Base-by-base conservation (phyloP, 2,329 filamentous ascomycete species). In the Mycosphaerella arachidis region DNA sequence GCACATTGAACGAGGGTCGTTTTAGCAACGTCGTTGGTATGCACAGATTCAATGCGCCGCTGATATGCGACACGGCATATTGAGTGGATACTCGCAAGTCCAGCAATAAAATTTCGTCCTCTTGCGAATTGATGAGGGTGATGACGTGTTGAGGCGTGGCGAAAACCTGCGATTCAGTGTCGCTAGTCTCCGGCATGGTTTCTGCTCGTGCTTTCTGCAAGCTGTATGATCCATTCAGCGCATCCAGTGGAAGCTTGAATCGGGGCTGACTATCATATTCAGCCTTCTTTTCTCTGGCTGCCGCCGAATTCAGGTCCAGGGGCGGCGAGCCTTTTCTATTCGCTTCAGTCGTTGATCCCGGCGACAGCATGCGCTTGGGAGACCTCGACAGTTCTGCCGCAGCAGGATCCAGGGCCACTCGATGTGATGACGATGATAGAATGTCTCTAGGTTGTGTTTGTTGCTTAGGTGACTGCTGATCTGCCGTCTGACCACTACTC, bases 1-100 rank as follows among this genome's bases (percentile, higher is more conserved):
- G 82, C 12, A 96, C 84, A 67, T 93, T 93, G 75, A 95, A 97
- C 0, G 92, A 95, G 0, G 91, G 87, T 53, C 94, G 83, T 75
- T 97, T 97, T 18, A 99, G 77, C 13, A 99, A 78, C 0, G 93
- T 97, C 0, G 94, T 97, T 0, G 94, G 94, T 62, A 97, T 96
- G 71, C 94, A 97, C 5, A 99, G 79, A 71, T 95, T 97, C 33
- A 99, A 77, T 0, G 93, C 91, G n/a, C 88, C 87, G 53, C 81
- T 78, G 57, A 97, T 89, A 31, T 90, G 86, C 24, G 89, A 87
- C 50, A 84, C 81, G 0, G 86, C 83, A 71, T 89, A 97, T 66
- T 93, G 91, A 20, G 92, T 91, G 30, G 88, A 90, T 0, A 95
- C 92, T 43, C 94, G 86, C 24, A 97, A 83, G 72, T 99, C 94